Conservation (phyloP, 495 filamentous ascomycete species). For the Clohesyomyces aquaticus region DNA sequence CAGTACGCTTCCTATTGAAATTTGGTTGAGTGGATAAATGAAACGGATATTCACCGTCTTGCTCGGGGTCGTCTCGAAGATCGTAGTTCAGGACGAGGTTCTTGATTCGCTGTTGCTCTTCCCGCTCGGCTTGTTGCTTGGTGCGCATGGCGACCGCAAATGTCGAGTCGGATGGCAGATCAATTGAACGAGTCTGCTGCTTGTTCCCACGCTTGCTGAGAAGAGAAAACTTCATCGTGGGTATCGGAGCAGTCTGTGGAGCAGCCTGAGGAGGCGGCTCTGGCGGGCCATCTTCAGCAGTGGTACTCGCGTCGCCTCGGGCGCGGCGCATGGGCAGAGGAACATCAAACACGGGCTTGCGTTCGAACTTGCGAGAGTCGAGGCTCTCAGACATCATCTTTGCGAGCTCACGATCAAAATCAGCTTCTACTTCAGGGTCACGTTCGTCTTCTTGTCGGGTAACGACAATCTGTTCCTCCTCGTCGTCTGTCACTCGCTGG, state of each 20-base stretch:
- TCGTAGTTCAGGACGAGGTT: constrained; percentile 96
- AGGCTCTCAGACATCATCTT: constrained; percentile 98
- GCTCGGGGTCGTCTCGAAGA: constrained; percentile 74
- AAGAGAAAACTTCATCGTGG: constrained; percentile 91
- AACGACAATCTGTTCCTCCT: constrained; percentile 84
- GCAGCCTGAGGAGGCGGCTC: constrained; percentile 44
- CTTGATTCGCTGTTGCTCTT: constrained; percentile 98
- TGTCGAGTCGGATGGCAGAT: constrained; percentile 89
- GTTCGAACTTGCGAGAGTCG: constrained; percentile 91
- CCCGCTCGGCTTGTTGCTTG: constrained; percentile 90
- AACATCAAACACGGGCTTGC: constrained; percentile 90
- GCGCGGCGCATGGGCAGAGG: constrained; percentile 85
- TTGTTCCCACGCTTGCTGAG: constrained; percentile 96
- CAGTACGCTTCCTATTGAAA: constrained; percentile 36
- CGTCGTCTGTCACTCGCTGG: constrained; percentile 71
- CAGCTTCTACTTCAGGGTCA: constrained; percentile 91
- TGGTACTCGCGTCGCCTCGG: constrained; percentile 59
- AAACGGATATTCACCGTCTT: constrained; percentile 66
- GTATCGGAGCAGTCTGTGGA: constrained; percentile 44
- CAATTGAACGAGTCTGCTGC: constrained; percentile 94
- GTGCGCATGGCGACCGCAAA: constrained; percentile 95
- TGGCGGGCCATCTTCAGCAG: constrained; percentile 55
- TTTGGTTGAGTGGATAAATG: constrained; percentile 52
- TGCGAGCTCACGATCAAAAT: constrained; percentile 96
- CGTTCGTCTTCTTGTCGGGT: constrained; percentile 86